phyloP scores from a whole-genome alignment of 768 basidiomycete species.

The Omphalotus guepiniiformis region DNA sequence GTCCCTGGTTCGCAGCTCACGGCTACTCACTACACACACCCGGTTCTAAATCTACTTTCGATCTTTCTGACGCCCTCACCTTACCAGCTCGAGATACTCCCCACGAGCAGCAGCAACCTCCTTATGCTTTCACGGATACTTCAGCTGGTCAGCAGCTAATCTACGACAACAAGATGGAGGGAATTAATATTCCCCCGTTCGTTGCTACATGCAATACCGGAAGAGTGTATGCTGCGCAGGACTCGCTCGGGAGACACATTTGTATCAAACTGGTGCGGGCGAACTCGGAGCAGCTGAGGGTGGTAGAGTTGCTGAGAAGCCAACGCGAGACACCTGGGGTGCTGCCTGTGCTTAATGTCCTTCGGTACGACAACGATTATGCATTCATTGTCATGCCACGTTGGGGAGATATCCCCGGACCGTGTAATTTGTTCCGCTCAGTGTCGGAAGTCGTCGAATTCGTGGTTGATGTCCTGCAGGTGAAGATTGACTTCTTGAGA shows the following conservation, averaged over 20 bases:
- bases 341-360: neutral
- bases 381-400: constrained; percentile 6
- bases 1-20: constrained; percentile 1
- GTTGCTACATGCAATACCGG: constrained; percentile 5
- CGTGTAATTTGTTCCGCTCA: neutral
- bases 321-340: neutral
- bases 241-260: neutral
- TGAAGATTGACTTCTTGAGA: neutral
- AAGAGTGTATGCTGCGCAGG: constrained; percentile 5
- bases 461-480: neutral
- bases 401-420: constrained; percentile 8
- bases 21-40: constrained; percentile 3
- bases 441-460: neutral
- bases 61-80: constrained; percentile 2
- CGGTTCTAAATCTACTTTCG: neutral
- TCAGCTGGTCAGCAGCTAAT: neutral
- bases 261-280: constrained; percentile 2
- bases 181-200: constrained; percentile 1
- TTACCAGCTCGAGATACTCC: neutral
- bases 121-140: neutral
- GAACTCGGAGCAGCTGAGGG: neutral
- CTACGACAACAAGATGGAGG: neutral
- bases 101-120: neutral
- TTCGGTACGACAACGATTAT: constrained; percentile 6
- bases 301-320: neutral